These are phyloP conservation scores for Polygonum aviculare DNA, from an alignment of 148 eudicot genomes.

Conservation along the genomic window DNA sequence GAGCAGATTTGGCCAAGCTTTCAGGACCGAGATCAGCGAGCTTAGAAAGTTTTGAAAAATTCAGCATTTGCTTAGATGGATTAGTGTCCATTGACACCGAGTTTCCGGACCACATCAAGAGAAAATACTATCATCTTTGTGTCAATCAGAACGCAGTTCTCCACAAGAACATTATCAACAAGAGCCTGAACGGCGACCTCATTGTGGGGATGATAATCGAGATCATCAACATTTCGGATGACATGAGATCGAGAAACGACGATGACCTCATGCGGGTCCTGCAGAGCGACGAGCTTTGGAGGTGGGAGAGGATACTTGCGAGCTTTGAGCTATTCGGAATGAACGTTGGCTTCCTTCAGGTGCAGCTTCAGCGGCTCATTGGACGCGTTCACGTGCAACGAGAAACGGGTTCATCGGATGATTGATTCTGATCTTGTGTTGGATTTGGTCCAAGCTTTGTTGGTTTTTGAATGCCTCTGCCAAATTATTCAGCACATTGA, in stretches of 20 bases:
- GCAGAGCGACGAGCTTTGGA: conserved; percentile 12
- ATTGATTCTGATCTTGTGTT: too few species aligned
- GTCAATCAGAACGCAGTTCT: conserved; percentile 24
- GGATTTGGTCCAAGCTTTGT: neutral
- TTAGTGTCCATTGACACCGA: conserved; percentile 29
- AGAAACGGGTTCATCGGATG: neutral
- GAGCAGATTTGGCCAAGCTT: conserved; percentile 6
- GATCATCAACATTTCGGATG: conserved; percentile 48
- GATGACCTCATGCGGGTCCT: conserved; percentile 4
- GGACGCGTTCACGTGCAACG: neutral
- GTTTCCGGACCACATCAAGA: conserved; percentile 20
- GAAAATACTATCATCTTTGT: conserved; percentile 50
- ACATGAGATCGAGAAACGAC: conserved; percentile 22
- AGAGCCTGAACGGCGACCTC: conserved; percentile 28
- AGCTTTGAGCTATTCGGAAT: conserved; percentile 11
- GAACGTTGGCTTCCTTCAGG: neutral
- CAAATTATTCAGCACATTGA: too few species aligned
- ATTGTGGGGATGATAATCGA: conserved; percentile 37
- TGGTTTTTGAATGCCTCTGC: neutral
- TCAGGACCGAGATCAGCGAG: neutral
- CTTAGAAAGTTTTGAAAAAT: conserved; percentile 18
- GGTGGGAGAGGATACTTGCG: neutral
- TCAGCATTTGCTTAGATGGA: conserved; percentile 27
- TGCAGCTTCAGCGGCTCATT: neutral
- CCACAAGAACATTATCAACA: conserved; percentile 28